Conservation (phyloP, 108 stramenopile species). For the Nitzschia sp. region DNA sequence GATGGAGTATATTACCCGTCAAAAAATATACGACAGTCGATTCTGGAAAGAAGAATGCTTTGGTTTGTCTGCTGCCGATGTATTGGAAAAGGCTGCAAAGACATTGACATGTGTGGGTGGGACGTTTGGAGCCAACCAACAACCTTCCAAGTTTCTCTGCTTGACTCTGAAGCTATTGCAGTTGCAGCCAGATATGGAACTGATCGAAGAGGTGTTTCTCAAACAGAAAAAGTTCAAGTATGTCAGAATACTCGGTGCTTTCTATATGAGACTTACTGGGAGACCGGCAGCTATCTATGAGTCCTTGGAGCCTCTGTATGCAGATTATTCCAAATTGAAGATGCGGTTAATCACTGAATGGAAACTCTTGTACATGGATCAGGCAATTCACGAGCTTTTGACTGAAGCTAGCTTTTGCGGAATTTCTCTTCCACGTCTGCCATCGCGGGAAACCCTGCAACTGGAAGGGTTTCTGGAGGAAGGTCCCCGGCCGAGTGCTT, state of each 20-base stretch:
- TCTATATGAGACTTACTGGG: constrained; percentile 93
- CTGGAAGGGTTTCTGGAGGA: constrained; percentile 72
- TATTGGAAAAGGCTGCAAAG: constrained; percentile 88
- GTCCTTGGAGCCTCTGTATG: constrained; percentile 87
- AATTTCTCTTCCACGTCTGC: constrained; percentile 90
- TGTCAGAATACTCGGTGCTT: constrained; percentile 88
- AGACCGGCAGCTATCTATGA: constrained; percentile 91
- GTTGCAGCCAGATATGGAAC: constrained; percentile 92
- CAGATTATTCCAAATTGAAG: constrained; percentile 86
- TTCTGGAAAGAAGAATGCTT: constrained; percentile 91
- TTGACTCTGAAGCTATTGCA: constrained; percentile 95
- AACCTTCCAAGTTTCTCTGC: constrained; percentile 93
- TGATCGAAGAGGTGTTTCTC: constrained; percentile 82
- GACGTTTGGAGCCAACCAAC: constrained; percentile 81
- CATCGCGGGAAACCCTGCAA: constrained; percentile 74
- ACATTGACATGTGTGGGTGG: constrained; percentile 79
- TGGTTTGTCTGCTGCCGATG: constrained; percentile 87
- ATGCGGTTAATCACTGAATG: constrained; percentile 68
- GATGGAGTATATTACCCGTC: constrained; percentile 97
- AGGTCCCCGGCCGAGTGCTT: constrained; percentile 51
- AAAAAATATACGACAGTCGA: constrained; percentile 90
- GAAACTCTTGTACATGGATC: constrained; percentile 87
- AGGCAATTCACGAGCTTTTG: constrained; percentile 86
- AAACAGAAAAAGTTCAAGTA: constrained; percentile 97
- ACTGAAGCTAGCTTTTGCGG: constrained; percentile 78